Evolutionary conservation across 208 protist genomes (phyloP), one percentile per base, ranked within the genome.

Genomic region (Spironucleus salmonicida): DNA sequence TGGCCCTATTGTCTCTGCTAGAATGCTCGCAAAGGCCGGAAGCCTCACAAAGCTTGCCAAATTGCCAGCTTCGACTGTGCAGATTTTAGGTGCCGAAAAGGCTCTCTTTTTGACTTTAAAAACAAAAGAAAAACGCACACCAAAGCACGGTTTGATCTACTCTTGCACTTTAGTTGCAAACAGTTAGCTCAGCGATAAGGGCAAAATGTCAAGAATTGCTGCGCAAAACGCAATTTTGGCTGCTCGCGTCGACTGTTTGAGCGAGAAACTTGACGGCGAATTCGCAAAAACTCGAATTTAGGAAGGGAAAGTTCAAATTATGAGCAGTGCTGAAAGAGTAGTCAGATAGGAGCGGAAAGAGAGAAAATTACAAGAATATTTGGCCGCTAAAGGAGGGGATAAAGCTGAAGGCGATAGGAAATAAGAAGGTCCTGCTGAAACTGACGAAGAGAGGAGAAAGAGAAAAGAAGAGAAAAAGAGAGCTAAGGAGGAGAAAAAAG

Each of bases 71-170:
- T 97, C 92, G 1, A 98, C 95, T 0, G 88, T 98, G 59, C 95
- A 98, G 87, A 98, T 99, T 77, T 88, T 98, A 23, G 96, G 95
- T 61, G 95, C 94, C 26, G 94, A 98, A 86, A 97, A 97, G 84
- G 93, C 95, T 2, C 88, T 98, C n/a, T 92, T 90, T 85, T 75
- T 87, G 26, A 88, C 90, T 30, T 85, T 98, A 40, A 98, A 98
- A 86, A 91, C 93, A 75, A 92, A 93, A 76, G 26, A 7, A 30
- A 76, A 81, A 1, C 64, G 30, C 15, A 82, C 80, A 29, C 80
- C 80, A 13, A 82, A 82, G 29, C 79, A 82, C 49, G 80, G 80
- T n/a, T 30, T 79, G 11, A 62, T 82, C 19, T 82, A 71, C 49
- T 15, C 66, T 23, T 7, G 29, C 19, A 38, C n/a, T 11, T 34